Evolutionary conservation across 192 early-diverging fungal genomes (phyloP), one percentile per base, ranked within the genome.

Genomic region (Coemansia sp.): DNA sequence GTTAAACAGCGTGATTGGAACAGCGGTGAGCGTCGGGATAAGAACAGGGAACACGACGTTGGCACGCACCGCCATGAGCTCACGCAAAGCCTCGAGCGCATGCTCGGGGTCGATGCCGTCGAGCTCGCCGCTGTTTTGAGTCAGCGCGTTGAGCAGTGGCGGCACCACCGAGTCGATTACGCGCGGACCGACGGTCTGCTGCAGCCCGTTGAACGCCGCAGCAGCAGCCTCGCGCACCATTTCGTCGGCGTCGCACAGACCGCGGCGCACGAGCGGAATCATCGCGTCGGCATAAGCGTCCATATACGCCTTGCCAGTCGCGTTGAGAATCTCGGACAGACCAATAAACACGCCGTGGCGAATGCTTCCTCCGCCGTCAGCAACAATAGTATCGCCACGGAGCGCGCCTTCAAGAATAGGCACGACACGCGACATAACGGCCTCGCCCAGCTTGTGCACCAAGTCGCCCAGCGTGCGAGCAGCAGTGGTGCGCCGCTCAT

Each of bases 31-130:
- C 5, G 93, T 97, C 3, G 97, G 97, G 58, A 99, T 95, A 53
- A 99, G 83, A 28, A 96, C 95, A 7, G 97, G 97, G 91, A 99
- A 97, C 7, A 99, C 97, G 3, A 95, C 93, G 63, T 92, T 90
- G 58, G 92, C 91, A n/a, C 93, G 90, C 44, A 98, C 93, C 12
- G 92, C 86, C 95, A 97, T 98, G 54, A 99, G 90, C 71, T 97
- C 93, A 77, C 97, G 97, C 56, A 99, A 81, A 36, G 93, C 97
- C 70, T 94, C 92, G 72, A 99, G 79, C 11, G 96, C 97, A 66
- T 90, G 87, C 20, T 72, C 73, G 18, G 76, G 67, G 17, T 68
- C 56, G 40, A 74, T 74, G 9, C 72, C 72, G 4, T 49, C 62
- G 11, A 61, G 40, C n/a, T 47, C 68, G 54, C 48, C 58, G 40